phyloP scores from a whole-genome alignment of 495 filamentous ascomycete species.

The Trichoderma orchidacearum region DNA sequence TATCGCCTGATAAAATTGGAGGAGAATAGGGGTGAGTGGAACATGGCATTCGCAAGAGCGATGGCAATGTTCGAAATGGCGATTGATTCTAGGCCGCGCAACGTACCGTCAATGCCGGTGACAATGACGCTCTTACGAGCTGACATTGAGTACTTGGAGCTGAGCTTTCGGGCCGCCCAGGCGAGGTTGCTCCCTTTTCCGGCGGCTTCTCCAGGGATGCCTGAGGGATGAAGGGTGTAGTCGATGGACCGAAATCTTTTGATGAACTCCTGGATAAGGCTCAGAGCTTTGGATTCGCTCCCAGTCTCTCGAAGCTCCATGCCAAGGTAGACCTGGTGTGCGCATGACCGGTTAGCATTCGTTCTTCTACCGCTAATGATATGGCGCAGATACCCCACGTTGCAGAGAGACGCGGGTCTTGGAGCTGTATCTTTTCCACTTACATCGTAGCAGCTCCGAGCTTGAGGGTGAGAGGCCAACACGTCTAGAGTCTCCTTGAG shows the following conservation, averaged over 20 bases:
- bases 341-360: not conserved
- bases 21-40: no score
- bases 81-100: not conserved
- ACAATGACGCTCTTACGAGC: conserved; percentile 46
- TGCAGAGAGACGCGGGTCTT: not conserved
- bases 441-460: conserved; percentile 51
- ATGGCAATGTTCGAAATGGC: conserved; percentile 1
- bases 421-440: conserved; percentile 13
- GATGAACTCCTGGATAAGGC: conserved; percentile 37
- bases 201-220: conserved; percentile 46
- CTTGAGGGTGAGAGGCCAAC: conserved; percentile 49
- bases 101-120: conserved; percentile 56
- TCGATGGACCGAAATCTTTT: conserved; percentile 47
- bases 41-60: conserved; percentile 1
- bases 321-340: conserved; percentile 47
- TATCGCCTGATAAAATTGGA: no score
- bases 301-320: conserved; percentile 51
- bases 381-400: not conserved
- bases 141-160: conserved; percentile 35
- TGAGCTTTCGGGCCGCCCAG: conserved; percentile 49
- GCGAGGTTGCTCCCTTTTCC: conserved; percentile 58
- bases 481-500: conserved; percentile 51
- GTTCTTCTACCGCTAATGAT: not conserved
- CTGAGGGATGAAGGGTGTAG: conserved; percentile 46
- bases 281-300: conserved; percentile 37